Evolutionary conservation across 495 filamentous ascomycete genomes (phyloP), one percentile per base, ranked within the genome.

Genomic region (Geopyxis carbonaria): DNA sequence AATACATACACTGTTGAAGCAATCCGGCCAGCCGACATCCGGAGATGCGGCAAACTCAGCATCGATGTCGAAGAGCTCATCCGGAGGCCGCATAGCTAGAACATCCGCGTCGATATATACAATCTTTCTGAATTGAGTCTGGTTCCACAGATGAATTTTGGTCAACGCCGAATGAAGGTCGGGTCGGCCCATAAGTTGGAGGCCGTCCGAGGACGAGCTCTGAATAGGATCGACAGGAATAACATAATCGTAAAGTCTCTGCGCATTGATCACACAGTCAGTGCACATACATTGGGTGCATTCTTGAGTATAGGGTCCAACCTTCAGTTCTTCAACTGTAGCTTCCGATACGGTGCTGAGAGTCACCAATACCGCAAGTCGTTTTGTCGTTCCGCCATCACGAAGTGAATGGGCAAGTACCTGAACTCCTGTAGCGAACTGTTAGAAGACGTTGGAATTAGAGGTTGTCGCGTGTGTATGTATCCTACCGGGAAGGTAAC

Each of bases 1-100:
- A 30, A 6, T 7, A 27, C 52, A 11, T 55, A 55, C 52, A 31
- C 81, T 86, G 63, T 99, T 99, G 69, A 99, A 99, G 45, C 83
- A 71, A 62, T 99, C 89, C 22, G 89, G 89, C 91, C 91, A 99
- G 51, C 89, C 89, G 49, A 95, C 78, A 55, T 99, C 89, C 22
- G 89, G 91, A 10, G 78, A 16, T 34, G 54, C 52, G 22, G 57
- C 53, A 52, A 99, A 94, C 24, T 73, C 61, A 35, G 74, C 67
- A 3, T 76, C 61, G 38, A 92, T 51, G 18, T 76, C 65, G 53
- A 99, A 83, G 25, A 99, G 73, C 64, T 95, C 91, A 53, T 99
- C 87, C 1, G 86, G 84, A 21, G 84, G 81, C 40, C 82, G 65
- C 34, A 93, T 64, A 14, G 81, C 75, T 21, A 99, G 77, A 19